Percentiles rank a stretch among this genome's conserved stretches.
Conservation (phyloP, 805 yeast genomes). For the Saccharomyces cerevisiae region DNA sequence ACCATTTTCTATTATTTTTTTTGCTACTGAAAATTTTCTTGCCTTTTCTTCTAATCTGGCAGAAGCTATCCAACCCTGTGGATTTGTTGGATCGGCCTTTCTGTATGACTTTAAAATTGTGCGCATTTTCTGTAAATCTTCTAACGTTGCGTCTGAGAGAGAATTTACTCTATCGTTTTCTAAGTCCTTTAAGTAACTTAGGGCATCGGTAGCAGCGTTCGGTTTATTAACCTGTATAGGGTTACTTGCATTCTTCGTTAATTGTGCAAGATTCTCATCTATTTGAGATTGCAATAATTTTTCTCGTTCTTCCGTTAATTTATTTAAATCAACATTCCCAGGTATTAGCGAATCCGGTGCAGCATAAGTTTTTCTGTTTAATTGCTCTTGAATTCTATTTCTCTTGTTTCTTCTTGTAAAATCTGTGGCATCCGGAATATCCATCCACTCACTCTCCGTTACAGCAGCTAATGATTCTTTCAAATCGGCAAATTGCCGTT, state of each 20-base stretch:
- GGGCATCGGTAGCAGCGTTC: slow-evolving; percentile 25
- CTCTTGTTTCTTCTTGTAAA: slow-evolving; percentile 75
- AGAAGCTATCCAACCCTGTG: slow-evolving; percentile 80
- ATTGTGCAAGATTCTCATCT: slow-evolving; percentile 31
- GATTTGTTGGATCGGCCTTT: slow-evolving; percentile 60
- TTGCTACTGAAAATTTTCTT: slow-evolving; percentile 48
- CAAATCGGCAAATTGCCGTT: slow-evolving; percentile 55
- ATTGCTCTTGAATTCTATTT: slow-evolving; percentile 50
- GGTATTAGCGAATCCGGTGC: slow-evolving; percentile 66
- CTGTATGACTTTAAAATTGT: slow-evolving; percentile 58
- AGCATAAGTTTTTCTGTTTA: slow-evolving; percentile 65
- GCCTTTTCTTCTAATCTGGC: slow-evolving; percentile 71
- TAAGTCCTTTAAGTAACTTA: slow-evolving; percentile 38
- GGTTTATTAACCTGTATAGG: slow-evolving; percentile 4
- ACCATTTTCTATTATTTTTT: slow-evolving; percentile 60
- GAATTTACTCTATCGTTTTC: slow-evolving; percentile 11
- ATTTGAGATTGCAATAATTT: slow-evolving; percentile 47
- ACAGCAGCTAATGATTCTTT: slow-evolving; percentile 54
- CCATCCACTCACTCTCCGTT: slow-evolving; percentile 67
- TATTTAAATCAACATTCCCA: slow-evolving; percentile 36
- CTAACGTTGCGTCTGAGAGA: slow-evolving; percentile 30
- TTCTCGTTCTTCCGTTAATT: slow-evolving; percentile 57
- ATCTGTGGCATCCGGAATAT: slow-evolving; percentile 82
- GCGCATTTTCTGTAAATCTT: slow-evolving; percentile 54
- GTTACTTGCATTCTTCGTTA: slow-evolving; percentile 5